These are phyloP conservation scores for Lipomyces japonicus DNA, from an alignment of 805 yeast genomes.

Conservation along the genomic window DNA sequence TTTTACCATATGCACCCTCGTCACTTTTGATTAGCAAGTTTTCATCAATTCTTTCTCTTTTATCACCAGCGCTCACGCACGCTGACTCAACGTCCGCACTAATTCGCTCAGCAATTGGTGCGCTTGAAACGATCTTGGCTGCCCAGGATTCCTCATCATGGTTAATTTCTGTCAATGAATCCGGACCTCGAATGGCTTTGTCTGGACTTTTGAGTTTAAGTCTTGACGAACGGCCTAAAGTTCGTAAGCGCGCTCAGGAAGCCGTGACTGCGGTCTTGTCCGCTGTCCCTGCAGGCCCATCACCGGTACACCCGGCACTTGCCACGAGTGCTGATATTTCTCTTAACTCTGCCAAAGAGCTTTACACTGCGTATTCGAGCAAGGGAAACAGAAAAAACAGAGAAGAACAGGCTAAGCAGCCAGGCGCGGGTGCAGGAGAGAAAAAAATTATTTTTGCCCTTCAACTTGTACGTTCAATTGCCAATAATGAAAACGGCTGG, in stretches of 20 bases:
- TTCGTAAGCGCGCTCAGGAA: constrained; percentile 91
- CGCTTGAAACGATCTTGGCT: constrained; percentile 69
- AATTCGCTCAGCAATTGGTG: constrained; percentile 77
- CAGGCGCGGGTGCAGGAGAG: constrained; percentile 26
- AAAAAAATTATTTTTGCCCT: constrained; percentile 63
- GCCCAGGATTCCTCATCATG: constrained; percentile 82
- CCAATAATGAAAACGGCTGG: constrained; percentile 73
- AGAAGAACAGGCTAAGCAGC: constrained; percentile 25
- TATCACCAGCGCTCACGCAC: constrained; percentile 69
- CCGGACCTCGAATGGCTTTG: constrained; percentile 70
- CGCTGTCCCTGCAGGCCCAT: constrained; percentile 73
- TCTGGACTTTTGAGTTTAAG: constrained; percentile 73
- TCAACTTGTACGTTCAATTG: constrained; percentile 66
- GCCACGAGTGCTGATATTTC: constrained; percentile 64
- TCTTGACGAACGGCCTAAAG: constrained; percentile 82
- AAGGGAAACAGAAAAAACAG: constrained; percentile 38
- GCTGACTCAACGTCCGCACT: constrained; percentile 73
- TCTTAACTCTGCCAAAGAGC: constrained; percentile 49
- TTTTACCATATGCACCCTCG: constrained; percentile 65
- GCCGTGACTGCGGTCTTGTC: constrained; percentile 64
- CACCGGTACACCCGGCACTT: constrained; percentile 75
- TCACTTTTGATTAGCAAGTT: constrained; percentile 69
- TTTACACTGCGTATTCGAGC: constrained; percentile 39
- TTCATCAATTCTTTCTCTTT: constrained; percentile 66
- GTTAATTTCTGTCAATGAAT: constrained; percentile 43